phyloP scores from a whole-genome alignment of 345 rosid species.

The Jatropha curcas region DNA sequence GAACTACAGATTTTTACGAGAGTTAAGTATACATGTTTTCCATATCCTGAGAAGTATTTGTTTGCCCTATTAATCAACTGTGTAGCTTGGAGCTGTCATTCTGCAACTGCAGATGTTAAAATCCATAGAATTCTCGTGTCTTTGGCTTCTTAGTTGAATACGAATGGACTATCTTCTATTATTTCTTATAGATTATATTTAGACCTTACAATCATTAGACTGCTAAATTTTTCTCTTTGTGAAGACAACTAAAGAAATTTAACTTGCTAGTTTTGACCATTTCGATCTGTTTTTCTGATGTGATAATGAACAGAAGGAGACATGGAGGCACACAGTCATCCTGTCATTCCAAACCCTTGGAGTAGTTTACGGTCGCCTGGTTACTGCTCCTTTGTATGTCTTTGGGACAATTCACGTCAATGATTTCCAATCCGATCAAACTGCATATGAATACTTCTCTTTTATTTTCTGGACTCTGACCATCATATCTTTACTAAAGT shows the following conservation, averaged over 20 bases:
- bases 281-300: neutral
- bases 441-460: constrained; percentile 50
- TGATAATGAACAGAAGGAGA: constrained; percentile 40
- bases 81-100: neutral
- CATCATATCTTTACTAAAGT: constrained; percentile 49
- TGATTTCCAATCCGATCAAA: constrained; percentile 39
- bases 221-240: neutral
- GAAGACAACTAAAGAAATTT: neutral
- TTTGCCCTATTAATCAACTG: too few relatives aligned
- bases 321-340: constrained; percentile 50
- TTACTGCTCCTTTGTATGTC: constrained; percentile 61
- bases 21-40: too few relatives aligned
- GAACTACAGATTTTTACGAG: too few relatives aligned
- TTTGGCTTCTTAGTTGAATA: neutral
- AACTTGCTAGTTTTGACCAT: neutral
- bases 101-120: neutral
- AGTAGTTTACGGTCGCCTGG: constrained; percentile 56
- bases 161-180: neutral
- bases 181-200: neutral
- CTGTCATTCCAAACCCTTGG: constrained; percentile 60
- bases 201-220: neutral
- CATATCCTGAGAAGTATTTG: too few relatives aligned
- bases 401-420: constrained; percentile 39
- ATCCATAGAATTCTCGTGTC: neutral
- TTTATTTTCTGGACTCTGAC: constrained; percentile 68